Percentiles rank a stretch among this genome's conserved stretches.
These are phyloP conservation scores for Aspergillus sp. DNA, from an alignment of 2,329 filamentous ascomycete genomes.

Conservation along the genomic window DNA sequence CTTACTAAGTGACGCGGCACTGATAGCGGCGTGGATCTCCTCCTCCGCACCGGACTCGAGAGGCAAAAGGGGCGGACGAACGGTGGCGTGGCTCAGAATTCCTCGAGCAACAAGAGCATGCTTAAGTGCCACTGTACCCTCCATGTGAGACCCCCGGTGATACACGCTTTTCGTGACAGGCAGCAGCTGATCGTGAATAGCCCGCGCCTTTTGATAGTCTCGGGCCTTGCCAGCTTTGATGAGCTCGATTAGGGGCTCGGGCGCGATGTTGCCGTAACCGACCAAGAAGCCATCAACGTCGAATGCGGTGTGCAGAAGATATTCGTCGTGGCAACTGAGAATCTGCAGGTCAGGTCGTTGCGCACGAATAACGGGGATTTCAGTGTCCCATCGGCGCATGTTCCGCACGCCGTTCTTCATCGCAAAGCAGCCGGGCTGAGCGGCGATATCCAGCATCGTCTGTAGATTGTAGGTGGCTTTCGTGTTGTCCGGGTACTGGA, in stretches of 20 bases:
- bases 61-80: slow-evolving; percentile 49
- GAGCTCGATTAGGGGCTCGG: slow-evolving; percentile 51
- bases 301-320: slow-evolving; percentile 53
- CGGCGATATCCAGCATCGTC: slow-evolving; percentile 54
- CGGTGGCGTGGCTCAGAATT: slow-evolving; percentile 51
- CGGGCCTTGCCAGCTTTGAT: slow-evolving; percentile 52
- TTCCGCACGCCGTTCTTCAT: slow-evolving; percentile 60
- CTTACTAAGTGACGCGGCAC: slow-evolving; percentile 1
- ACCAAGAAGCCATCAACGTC: slow-evolving; percentile 56
- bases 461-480: slow-evolving; percentile 54
- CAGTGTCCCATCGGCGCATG: slow-evolving; percentile 58
- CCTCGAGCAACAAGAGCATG: slow-evolving; percentile 53
- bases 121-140: slow-evolving; percentile 54
- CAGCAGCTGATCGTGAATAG: slow-evolving; percentile 52
- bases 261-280: slow-evolving; percentile 56
- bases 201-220: slow-evolving; percentile 50
- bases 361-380: slow-evolving; percentile 53
- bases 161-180: slow-evolving; percentile 56
- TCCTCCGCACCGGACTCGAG: slow-evolving; percentile 17
- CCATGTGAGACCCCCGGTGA: slow-evolving; percentile 57
- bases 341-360: slow-evolving; percentile 52
- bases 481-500: slow-evolving; percentile 56
- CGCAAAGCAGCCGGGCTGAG: slow-evolving; percentile 53
- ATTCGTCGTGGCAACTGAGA: slow-evolving; percentile 55
- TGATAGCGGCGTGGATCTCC: slow-evolving; percentile 18